phyloP scores from a whole-genome alignment of 768 basidiomycete species.

The Pisolithus albus region DNA sequence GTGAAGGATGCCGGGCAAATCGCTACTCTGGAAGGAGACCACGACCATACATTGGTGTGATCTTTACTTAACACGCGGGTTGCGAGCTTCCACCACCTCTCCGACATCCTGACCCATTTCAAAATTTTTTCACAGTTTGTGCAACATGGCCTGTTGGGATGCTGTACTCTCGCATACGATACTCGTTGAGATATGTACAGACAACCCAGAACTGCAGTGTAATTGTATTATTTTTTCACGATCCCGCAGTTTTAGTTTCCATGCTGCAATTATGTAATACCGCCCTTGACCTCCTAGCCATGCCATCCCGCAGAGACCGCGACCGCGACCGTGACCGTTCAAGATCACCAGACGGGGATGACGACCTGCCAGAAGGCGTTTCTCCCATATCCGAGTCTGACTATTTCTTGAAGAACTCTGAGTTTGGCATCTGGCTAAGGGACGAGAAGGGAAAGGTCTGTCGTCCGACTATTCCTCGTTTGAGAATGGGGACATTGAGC shows the following conservation, averaged over 20 bases:
- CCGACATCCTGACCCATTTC: too few relatives aligned
- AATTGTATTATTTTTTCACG: too few relatives aligned
- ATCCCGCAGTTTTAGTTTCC: too few relatives aligned
- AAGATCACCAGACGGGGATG: slow-evolving; percentile 24
- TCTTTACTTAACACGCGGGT: too few relatives aligned
- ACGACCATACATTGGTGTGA: too few relatives aligned
- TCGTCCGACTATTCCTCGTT: not conserved
- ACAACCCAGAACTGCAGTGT: too few relatives aligned
- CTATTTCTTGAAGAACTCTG: slow-evolving; percentile 83
- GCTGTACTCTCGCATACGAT: too few relatives aligned
- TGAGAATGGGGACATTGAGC: slow-evolving; percentile 1
- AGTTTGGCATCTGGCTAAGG: slow-evolving; percentile 84
- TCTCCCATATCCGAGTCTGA: slow-evolving; percentile 72
- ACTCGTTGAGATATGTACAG: too few relatives aligned
- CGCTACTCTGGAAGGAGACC: not conserved
- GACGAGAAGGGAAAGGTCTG: slow-evolving; percentile 57
- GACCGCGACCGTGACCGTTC: not conserved
- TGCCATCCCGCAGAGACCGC: not conserved
- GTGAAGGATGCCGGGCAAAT: not conserved
- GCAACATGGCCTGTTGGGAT: too few relatives aligned
- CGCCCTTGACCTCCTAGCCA: not conserved
- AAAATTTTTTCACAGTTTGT: too few relatives aligned
- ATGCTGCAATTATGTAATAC: too few relatives aligned
- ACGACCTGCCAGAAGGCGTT: slow-evolving; percentile 47
- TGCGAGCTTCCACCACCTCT: too few relatives aligned